Base-by-base conservation (phyloP, 2,329 filamentous ascomycete genomes). In the Venturia aucupariae region DNA sequence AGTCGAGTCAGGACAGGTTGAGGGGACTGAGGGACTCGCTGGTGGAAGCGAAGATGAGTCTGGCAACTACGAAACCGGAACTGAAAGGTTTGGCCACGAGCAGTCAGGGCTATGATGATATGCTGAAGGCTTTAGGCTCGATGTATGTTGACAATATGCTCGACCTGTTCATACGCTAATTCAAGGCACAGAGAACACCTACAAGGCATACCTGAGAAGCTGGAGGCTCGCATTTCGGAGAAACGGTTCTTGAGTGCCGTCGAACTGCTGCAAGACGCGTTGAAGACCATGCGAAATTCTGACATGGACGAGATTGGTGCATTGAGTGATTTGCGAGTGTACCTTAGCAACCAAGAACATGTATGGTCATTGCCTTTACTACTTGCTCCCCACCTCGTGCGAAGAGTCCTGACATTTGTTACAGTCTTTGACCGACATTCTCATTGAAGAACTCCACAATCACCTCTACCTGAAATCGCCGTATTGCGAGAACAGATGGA, bases 401-500 rank as follows among this genome's bases (percentile, higher is more conserved):
- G 62, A n/a, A 32, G 24, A n/a, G 27, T 35, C 27, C 46, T 60
- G 32, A 60, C 44, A 19, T 64, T 11, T 24, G 27, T 51, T 19
- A 57, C 57, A 71, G 70, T 87, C 90, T 0, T 78, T 99, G 67
- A 93, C 93, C 72, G 94, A 99, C 72, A 97, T 97, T 63, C 75
- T 99, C 64, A 87, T 97, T n/a, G 94, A 99, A 74, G 94, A 99
- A 75, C 81, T 99, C 41, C 94, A 99, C 73, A 94, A 96, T 73
- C 94, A 99, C 76, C 82, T 99, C 4, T 99, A 99, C 73, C 85
- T 99, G 46, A 97, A 97, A 74, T 97, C 93, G 3, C 94, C 93
- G 0, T 99, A 99, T 73, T 97, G 93, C 72, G 92, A 96, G 73
- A 91, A 96, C 73, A 83, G 94, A 69, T 99, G 94, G 94, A 95